Conservation (phyloP, 177 flowering plant species). For the Vitis hybrid region DNA sequence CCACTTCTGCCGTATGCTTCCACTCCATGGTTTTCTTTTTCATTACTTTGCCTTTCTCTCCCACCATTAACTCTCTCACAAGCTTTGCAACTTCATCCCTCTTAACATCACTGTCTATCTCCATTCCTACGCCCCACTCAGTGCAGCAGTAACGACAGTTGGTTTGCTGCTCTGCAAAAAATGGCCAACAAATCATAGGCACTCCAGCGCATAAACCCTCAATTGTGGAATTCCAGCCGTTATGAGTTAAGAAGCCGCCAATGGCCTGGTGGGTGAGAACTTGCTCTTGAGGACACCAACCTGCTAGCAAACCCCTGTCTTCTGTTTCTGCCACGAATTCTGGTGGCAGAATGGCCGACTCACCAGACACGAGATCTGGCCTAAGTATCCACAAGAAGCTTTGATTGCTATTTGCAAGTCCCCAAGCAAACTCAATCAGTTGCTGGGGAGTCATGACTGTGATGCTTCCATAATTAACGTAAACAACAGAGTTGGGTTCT, state of each 20-base stretch:
- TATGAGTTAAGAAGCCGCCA: slow-evolving; percentile 4
- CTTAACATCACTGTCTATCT: background rate
- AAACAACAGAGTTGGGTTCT: no score
- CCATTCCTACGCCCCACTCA: background rate
- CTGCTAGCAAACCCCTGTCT: background rate
- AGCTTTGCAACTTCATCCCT: background rate
- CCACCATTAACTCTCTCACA: background rate
- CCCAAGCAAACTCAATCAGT: no score
- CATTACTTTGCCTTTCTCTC: background rate
- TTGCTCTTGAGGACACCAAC: slow-evolving; percentile 8
- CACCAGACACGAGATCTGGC: slow-evolving; percentile 3
- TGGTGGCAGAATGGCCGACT: background rate
- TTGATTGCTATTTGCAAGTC: background rate
- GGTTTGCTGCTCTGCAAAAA: no score
- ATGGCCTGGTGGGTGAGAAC: background rate
- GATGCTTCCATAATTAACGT: no score
- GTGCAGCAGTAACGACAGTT: background rate
- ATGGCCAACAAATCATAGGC: no score
- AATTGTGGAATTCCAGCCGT: slow-evolving; percentile 6
- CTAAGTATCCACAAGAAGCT: slow-evolving; percentile 5
- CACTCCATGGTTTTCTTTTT: background rate
- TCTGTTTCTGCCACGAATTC: background rate
- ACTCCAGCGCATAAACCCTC: slow-evolving; percentile 1
- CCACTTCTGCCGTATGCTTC: background rate
- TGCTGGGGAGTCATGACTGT: no score